Conservation (phyloP, 75 land plant species). For the Azolla pinnata region DNA sequence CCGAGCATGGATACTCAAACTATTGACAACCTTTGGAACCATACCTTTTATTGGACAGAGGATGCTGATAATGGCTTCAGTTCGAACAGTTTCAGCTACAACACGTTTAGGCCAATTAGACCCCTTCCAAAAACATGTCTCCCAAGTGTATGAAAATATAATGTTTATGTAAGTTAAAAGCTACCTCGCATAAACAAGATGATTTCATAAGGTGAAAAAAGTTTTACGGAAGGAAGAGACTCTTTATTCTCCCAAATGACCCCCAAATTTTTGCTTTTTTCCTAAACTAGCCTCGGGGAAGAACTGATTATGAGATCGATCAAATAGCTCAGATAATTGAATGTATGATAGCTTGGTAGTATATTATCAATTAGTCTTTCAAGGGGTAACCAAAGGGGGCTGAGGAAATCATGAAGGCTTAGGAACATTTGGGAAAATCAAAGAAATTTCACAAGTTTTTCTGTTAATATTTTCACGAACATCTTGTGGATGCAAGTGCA, state of each 20-base stretch:
- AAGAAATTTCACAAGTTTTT: background rate
- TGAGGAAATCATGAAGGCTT: background rate
- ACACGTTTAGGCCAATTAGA: constrained; percentile 16
- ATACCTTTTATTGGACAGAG: constrained; percentile 18
- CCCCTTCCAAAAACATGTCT: constrained; percentile 16
- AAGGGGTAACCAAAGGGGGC: background rate
- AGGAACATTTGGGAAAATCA: background rate
- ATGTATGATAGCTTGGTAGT: too few relatives aligned
- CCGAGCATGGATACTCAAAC: constrained; percentile 3
- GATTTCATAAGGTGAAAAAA: background rate
- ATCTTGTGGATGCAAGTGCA: background rate
- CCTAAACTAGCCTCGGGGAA: too few relatives aligned
- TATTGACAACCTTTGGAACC: constrained; percentile 10
- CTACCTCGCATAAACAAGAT: background rate
- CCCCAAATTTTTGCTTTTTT: too few relatives aligned
- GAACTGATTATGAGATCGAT: too few relatives aligned
- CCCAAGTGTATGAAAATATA: constrained; percentile 14
- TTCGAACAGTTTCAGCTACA: constrained; percentile 3
- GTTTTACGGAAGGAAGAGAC: too few relatives aligned
- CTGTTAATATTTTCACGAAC: background rate
- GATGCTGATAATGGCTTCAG: constrained; percentile 11
- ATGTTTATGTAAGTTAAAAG: constrained; percentile 11
- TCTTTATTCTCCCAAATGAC: too few relatives aligned
- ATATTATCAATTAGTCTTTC: background rate
- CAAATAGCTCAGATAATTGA: background rate